Base-by-base conservation (phyloP, 2,329 filamentous ascomycete genomes). In the Bisporella sp. region DNA sequence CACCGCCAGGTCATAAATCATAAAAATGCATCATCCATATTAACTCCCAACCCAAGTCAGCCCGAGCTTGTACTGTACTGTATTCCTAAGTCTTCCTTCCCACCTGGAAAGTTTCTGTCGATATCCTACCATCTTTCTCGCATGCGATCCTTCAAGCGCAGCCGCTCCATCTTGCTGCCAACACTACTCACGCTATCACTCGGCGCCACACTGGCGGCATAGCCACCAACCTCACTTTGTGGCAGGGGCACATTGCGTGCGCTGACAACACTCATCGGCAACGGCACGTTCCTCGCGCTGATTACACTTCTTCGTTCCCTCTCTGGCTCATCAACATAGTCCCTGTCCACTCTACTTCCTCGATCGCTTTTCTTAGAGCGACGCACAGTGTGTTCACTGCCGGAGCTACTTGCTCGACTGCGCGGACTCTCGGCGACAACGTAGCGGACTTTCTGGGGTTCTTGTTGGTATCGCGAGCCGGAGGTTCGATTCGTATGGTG, bases 121-220 rank as follows among this genome's bases (percentile, higher is more conserved):
- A 52, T 52, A 43, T 52, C 31, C 28, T 21, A 28, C 45, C 47
- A 46, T 30, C 44, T 52, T 53, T 21, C 48, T 35, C 49, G 53
- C 54, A 63, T 59, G 42, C 61, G 53, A 11, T 57, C 54, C 37
- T 53, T 49, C 45, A 61, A 48, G 11, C 59, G 47, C 32, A 59
- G 53, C 48, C 59, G 51, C 49, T 64, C 60, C 49, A 50, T 54
- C 54, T 63, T 64, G 30, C 47, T 59, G n/a, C 78, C 79, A n/a
- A 82, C 71, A 57, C 76, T 79, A 62, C 78, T 82, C 50, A 84
- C 80, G 59, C 79, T 83, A 61, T 84, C 80, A 58, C 73, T 76
- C 1, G 80, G 80, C 41, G 73, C 77, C 35, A 84, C 68, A 57
- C 77, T 81, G 45, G 70, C 73, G 47, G 67, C 65, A 55, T 80